phyloP scores from a whole-genome alignment of 495 filamentous ascomycete species.

The Neurospora sp. region DNA sequence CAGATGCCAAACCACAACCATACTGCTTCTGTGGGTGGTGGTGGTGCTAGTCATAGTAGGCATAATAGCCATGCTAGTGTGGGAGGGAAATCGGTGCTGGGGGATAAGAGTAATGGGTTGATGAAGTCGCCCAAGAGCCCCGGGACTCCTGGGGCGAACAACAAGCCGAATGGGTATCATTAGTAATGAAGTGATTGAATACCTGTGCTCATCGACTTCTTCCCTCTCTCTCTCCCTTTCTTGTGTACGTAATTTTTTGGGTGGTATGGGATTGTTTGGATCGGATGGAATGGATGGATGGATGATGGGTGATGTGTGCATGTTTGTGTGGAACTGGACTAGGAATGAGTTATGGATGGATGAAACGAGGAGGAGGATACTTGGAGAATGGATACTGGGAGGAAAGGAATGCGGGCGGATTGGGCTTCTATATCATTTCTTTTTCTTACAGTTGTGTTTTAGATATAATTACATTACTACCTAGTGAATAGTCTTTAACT shows the following conservation, averaged over 20 bases:
- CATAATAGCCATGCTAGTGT: background rate
- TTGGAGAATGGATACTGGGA: background rate
- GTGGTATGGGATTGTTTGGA: background rate
- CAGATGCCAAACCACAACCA: background rate
- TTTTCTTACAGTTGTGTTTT: too few species aligned
- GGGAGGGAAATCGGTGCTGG: background rate
- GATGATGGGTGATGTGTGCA: background rate
- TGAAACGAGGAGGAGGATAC: background rate
- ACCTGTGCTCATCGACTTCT: background rate
- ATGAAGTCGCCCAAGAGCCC: slow-evolving; percentile 21
- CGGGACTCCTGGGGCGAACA: background rate
- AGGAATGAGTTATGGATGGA: background rate
- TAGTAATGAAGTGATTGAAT: background rate
- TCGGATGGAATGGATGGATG: background rate
- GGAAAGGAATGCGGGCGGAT: too few species aligned
- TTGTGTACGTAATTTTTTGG: background rate
- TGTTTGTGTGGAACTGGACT: background rate
- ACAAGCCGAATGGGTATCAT: slow-evolving; percentile 7
- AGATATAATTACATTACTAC: too few species aligned
- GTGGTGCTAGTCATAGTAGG: background rate
- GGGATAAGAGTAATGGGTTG: slow-evolving; percentile 21
- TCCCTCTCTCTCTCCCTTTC: background rate
- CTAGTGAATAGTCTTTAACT: too few species aligned
- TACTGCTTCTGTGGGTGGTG: background rate
- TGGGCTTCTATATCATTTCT: too few species aligned